Evolutionary conservation across 2,329 filamentous ascomycete species (phyloP).

Genomic region (Fonsecaea multimorphosa): DNA sequence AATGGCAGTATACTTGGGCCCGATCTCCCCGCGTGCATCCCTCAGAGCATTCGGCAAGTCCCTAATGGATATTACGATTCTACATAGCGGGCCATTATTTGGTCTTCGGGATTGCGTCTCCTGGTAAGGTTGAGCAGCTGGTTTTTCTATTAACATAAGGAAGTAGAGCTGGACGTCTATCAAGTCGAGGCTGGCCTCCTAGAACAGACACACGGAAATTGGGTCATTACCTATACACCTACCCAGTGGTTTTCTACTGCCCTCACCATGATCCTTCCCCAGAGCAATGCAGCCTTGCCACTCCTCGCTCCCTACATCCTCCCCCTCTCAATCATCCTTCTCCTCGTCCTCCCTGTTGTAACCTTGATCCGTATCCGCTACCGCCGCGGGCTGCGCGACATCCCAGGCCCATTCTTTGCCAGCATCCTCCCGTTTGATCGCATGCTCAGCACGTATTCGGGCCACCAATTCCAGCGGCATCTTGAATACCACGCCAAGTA

Average conservation of each 20-base stretch:
- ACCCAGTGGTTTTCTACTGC: background rate
- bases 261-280: conserved; percentile 12
- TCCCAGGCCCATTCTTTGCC: conserved; percentile 43
- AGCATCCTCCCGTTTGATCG: conserved; percentile 41
- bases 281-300: background rate
- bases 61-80: background rate
- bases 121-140: background rate
- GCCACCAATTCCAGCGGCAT: conserved; percentile 39
- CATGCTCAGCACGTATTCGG: conserved; percentile 39
- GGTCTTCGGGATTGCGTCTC: background rate
- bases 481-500: conserved; percentile 40
- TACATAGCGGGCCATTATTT: background rate
- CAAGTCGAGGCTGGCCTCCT: background rate
- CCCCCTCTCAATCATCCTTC: conserved; percentile 2
- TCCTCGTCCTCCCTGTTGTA: conserved; percentile 3
- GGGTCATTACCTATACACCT: background rate
- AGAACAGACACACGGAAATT: background rate
- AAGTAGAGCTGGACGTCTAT: background rate
- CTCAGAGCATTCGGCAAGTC: background rate
- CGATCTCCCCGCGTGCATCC: conserved; percentile 2
- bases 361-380: conserved; percentile 16
- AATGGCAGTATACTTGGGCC: background rate
- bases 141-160: background rate
- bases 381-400: conserved; percentile 23
- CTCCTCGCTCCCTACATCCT: conserved; percentile 2